Evolutionary conservation across 495 filamentous ascomycete genomes (phyloP), one percentile per base, ranked within the genome.

Genomic region (Extremus antarcticus): DNA sequence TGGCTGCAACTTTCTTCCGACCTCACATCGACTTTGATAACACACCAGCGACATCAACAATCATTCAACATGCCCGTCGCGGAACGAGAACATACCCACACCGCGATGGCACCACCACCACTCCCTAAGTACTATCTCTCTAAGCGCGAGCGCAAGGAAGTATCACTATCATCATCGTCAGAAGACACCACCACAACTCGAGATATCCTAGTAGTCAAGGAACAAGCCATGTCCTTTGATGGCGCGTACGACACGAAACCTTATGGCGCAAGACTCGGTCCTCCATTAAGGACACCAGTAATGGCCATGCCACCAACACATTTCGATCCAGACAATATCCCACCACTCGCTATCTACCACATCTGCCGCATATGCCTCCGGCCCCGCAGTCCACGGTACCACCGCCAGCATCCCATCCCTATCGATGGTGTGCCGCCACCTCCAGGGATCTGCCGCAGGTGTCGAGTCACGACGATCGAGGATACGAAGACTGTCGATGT

Each of bases 311-410:
- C 46, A 48, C 46, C 46, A 3, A 24, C 20, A 10, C 4, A 13
- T 9, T 7, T 17, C 7, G 9, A 46, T 10, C 4, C 23, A 8
- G 41, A 25, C 19, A 15, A 57, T n/a, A 46, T 61, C 1, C 54
- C 59, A 20, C 59, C 59, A 2, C 48, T 61, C 19, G 59, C 59
- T 7, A 41, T 61, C 41, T 61, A 55, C 50, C 59, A 62, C 48
- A 62, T 62, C 51, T 62, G 55, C 51, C 55, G 59, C 38, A 52
- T 62, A 11, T 62, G 59, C 38, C 24, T 62, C 15, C 50, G 56
- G 16, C 50, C 59, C 19, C 59, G 59, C 9, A 62, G 59, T 43
- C 25, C 46, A 4, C 50, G 51, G 24, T 62, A 58, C 43, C 59
- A 62, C 25, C 50, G 55, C 41, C 49, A 54, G 25, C 55, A 62